Base-by-base conservation (phyloP, 306 rosid genomes). In the Albizia julibrissin region DNA sequence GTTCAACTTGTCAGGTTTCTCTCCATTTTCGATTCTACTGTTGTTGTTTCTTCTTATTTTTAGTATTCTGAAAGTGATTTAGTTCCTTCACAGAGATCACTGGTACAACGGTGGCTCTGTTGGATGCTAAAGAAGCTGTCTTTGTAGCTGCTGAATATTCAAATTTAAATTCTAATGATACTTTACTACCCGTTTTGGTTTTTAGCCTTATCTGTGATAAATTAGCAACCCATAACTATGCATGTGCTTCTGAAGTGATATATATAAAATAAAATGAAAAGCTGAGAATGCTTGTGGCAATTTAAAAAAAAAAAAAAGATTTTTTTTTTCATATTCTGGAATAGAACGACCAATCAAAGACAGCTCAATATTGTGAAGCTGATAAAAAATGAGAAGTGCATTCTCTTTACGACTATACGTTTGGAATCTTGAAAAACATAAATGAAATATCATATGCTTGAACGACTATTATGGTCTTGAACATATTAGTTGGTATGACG, bases 1-100 rank as follows among this genome's bases (percentile, higher is more conserved):
- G 64, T 89, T 82, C 92, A 52, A 33, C 66, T 73, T 87, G 90
- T 75, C 93, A 90, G 99, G 98, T 95, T 88, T 22, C 26, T 69
- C 24, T 6, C 2, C 6, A 11, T 61, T 43, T 64, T 29, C 11
- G 1, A 8, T 44, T 43, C 24, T 71, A 6, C n/a, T 13, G 5
- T 8, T 27, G n/a, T 24, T 42, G 40, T 26, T 16, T 40, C 52
- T 70, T 46, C 5, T 3, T 50, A 0, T 50, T 40, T 9, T 42
- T 24, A 22, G 75, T 6, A 8, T 72, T 47, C 26, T 46, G 59
- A 8, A 44, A 46, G 39, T 72, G 26, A 15, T 72, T 16, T 16
- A 47, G 6, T 47, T 29, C 29, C 61, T 26, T 46, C 26, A 21
- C 24, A 24, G 24, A 19, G 33, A 69, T 40, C 2, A 46, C 14